A percentile compares a stretch with the other conserved stretches of the same genome.
phyloP scores from a whole-genome alignment of 2,329 filamentous ascomycete species.

The Colletotrichum spaethianum region DNA sequence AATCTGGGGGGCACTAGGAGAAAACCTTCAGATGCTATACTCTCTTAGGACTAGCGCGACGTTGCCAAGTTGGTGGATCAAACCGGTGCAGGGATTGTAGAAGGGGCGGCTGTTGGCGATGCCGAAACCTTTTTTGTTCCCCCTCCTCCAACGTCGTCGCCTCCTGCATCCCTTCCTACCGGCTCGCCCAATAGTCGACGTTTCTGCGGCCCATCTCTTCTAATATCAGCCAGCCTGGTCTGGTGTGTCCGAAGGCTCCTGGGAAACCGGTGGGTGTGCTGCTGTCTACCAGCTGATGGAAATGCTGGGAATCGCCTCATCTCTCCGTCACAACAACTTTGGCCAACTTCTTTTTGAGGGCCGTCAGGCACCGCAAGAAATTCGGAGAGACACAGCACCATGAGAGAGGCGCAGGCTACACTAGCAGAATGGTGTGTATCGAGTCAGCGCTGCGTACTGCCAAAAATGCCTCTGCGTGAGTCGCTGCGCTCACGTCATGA shows the following conservation, averaged over 20 bases:
- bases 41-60: conserved; percentile 14
- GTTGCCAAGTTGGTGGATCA: conserved; percentile 39
- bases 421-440: background rate
- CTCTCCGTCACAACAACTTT: conserved; percentile 2
- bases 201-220: conserved; percentile 21
- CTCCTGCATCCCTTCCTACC: conserved; percentile 2
- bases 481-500: background rate
- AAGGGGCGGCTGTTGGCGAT: conserved; percentile 39
- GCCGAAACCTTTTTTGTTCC: conserved; percentile 40
- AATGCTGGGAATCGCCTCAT: conserved; percentile 30
- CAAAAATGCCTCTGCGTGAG: conserved; percentile 14
- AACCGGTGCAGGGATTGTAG: conserved; percentile 39
- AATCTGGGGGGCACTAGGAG: conserved; percentile 40
- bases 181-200: background rate
- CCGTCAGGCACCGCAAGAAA: background rate
- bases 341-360: conserved; percentile 1
- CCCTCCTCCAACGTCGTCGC: background rate
- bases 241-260: conserved; percentile 15
- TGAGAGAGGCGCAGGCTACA: background rate
- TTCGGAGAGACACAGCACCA: background rate
- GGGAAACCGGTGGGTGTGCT: conserved; percentile 25
- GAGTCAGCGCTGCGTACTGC: conserved; percentile 27
- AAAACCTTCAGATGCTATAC: conserved; percentile 25
- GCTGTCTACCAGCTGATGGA: conserved; percentile 1
- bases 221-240: conserved; percentile 12